phyloP scores from a whole-genome alignment of 192 early-diverging fungal species.

The Coemansia sp. region DNA sequence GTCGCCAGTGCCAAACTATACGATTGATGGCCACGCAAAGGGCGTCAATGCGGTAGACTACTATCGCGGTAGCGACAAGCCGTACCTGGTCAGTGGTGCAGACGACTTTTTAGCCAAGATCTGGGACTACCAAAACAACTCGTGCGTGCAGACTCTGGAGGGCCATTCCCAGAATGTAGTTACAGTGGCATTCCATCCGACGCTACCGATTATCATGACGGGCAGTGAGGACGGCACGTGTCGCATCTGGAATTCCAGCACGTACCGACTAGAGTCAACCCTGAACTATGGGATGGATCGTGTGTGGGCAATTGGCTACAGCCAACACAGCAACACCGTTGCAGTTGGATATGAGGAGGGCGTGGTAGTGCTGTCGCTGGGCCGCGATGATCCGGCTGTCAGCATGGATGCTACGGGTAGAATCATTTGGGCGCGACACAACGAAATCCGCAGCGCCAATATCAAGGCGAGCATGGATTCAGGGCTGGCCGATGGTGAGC shows the following conservation, averaged over 20 bases:
- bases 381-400: constrained; percentile 92
- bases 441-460: constrained; percentile 94
- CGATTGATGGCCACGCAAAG: constrained; percentile 95
- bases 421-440: constrained; percentile 98
- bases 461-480: constrained; percentile 82
- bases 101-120: constrained; percentile 95
- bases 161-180: constrained; percentile 95
- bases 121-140: constrained; percentile 99
- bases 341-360: constrained; percentile 98
- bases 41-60: constrained; percentile 98
- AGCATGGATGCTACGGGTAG: constrained; percentile 96
- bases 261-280: constrained; percentile 94
- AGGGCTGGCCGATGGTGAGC: constrained; percentile 91
- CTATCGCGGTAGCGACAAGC: constrained; percentile 97
- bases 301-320: constrained; percentile 92
- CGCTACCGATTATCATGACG: constrained; percentile 94
- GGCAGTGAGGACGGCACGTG: constrained; percentile 95
- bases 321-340: constrained; percentile 84
- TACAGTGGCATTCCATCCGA: constrained; percentile 88
- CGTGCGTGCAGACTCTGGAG: constrained; percentile 97
- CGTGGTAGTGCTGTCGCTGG: constrained; percentile 91
- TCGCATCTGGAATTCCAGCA: constrained; percentile 96
- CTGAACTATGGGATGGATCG: constrained; percentile 97
- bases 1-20: constrained; percentile 90
- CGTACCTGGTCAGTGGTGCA: constrained; percentile 92